Evolutionary conservation across 805 yeast genomes (phyloP), one percentile per base, ranked within the genome.

Genomic region (Candida dendrica): DNA sequence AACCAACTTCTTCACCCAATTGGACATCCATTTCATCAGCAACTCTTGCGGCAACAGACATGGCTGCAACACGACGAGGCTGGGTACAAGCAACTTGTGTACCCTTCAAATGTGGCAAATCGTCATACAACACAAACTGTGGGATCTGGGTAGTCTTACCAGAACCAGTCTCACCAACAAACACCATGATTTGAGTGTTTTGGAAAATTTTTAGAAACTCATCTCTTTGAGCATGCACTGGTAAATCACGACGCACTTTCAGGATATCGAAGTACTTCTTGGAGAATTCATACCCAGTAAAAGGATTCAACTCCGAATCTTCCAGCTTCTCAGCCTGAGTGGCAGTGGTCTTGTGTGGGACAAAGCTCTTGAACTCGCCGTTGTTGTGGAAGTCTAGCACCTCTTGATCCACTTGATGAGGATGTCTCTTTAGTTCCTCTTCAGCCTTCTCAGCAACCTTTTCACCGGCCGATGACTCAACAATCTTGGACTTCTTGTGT

Each of bases 101-200:
- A 5, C 91, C 90, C 40, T 68, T 66, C 50, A 88, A 68, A 56
- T 88, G 96, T 15, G 97, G 96, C 75, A 91, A 75, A 53, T 90
- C 98, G 60, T 93, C 97, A 55, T 77, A 88, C 7, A 69, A 52
- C 18, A 91, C 96, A 65, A 90, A 93, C 65, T 91, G 98, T 3
- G 98, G 98, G 48, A 91, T 90, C 68, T 91, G 98, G 1, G 98
- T 91, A 20, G 98, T 91, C 65, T 91, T 91, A 77, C 98, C 98
- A 26, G 96, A 88, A 69, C 98, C 98, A 5, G 98, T 91, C 62
- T 91, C 98, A 71, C 98, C 98, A 40, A 93, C 98, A 64, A 93
- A 88, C 31, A 91, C 98, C 95, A 93, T 84, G 59, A 91, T 85
- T 65, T 91, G 98, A 32, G 91, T 80, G 17, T 74, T 67, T 48